phyloP scores from a whole-genome alignment of 768 basidiomycete genomes.

The Tulasnella sp. region DNA sequence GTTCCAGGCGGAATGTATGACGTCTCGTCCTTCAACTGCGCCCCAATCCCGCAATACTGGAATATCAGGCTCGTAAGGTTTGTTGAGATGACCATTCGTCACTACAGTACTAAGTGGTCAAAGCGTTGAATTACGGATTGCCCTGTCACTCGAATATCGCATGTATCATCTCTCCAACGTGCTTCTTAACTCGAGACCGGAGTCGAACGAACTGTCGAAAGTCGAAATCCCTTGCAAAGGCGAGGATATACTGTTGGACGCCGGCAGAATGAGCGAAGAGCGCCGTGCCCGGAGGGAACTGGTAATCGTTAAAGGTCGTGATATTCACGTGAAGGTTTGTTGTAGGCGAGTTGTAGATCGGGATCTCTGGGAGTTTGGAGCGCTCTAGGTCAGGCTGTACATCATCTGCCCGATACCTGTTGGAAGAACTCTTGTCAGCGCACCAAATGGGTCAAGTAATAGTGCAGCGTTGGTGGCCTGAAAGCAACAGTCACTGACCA shows the following conservation, averaged over 20 bases:
- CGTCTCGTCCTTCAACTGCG: conserved; percentile 38
- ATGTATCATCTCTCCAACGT: conserved; percentile 36
- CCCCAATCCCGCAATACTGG: conserved; percentile 63
- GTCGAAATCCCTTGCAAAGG: conserved; percentile 60
- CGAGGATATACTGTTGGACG: conserved; percentile 64
- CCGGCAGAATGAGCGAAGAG: conserved; percentile 60
- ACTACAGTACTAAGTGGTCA: conserved; percentile 68
- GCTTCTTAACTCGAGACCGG: conserved; percentile 49
- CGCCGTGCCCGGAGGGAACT: conserved; percentile 68
- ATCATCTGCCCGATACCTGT: background rate
- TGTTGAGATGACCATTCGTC: conserved; percentile 70
- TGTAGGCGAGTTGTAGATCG: conserved; percentile 76
- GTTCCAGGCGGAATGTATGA: conserved; percentile 67
- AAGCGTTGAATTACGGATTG: conserved; percentile 41
- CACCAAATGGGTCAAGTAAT: background rate
- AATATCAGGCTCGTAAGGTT: conserved; percentile 58
- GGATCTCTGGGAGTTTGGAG: conserved; percentile 57
- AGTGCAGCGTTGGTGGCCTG: background rate
- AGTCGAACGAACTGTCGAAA: conserved; percentile 62
- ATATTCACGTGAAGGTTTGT: conserved; percentile 75
- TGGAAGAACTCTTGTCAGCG: background rate
- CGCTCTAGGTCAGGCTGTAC: conserved; percentile 34
- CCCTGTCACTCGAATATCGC: conserved; percentile 49
- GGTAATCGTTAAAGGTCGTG: conserved; percentile 63
- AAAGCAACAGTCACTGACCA: conserved; percentile 50